Evolutionary conservation across 176 grass and related monocot genomes (phyloP).

Genomic region (Poa pratensis): DNA sequence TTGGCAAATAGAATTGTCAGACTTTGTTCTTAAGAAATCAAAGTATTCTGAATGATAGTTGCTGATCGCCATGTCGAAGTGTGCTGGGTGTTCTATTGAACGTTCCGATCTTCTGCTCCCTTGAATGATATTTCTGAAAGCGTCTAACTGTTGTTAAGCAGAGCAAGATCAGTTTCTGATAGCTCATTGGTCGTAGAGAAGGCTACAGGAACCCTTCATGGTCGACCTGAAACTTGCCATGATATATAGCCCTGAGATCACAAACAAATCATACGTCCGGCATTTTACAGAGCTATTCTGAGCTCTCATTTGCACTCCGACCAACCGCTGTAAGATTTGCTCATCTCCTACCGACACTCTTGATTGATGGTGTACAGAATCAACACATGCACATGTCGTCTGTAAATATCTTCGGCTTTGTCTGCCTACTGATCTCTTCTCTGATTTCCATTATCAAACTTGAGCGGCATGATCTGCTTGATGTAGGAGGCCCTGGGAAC

Average conservation of each 20-base stretch:
- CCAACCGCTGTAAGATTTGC: not conserved
- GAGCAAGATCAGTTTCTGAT: not conserved
- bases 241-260: not conserved
- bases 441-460: conserved; percentile 54
- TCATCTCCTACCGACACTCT: not conserved
- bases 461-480: conserved; percentile 78
- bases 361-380: not conserved
- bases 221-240: not conserved
- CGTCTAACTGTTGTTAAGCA: too few species aligned
- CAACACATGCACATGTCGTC: conserved; percentile 28
- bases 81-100: too few species aligned
- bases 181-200: too few species aligned
- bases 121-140: too few species aligned
- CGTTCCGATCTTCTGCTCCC: too few species aligned
- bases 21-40: too few species aligned
- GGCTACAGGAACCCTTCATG: not conserved
- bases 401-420: conserved; percentile 49
- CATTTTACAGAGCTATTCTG: too few species aligned
- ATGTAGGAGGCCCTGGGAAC: conserved; percentile 76
- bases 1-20: too few species aligned
- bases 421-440: conserved; percentile 60
- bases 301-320: not conserved
- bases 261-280: not conserved
- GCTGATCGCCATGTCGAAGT: too few species aligned
- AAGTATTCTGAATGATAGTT: too few species aligned